phyloP scores from a whole-genome alignment of 2,329 filamentous ascomycete genomes.

The Magnaporthales sp. region DNA sequence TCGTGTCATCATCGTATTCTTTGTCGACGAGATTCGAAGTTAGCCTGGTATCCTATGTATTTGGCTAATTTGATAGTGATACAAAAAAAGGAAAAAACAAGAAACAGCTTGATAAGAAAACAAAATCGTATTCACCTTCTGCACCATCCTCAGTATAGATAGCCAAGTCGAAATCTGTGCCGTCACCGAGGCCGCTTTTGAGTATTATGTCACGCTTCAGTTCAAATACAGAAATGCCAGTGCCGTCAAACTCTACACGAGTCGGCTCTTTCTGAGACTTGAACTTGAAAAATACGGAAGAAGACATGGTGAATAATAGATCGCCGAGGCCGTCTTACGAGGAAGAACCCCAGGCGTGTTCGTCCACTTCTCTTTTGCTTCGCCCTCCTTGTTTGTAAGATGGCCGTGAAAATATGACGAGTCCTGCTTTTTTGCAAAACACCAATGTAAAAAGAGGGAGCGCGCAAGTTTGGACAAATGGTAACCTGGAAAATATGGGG shows the following conservation, averaged over 20 bases:
- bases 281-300: constrained; percentile 99
- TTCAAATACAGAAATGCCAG: constrained; percentile 96
- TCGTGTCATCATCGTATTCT: constrained; percentile 98
- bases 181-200: constrained; percentile 87
- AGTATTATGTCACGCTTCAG: constrained; percentile 97
- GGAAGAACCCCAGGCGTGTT: not conserved
- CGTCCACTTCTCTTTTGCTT: not conserved
- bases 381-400: not conserved
- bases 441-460: not conserved
- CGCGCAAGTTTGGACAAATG: not conserved
- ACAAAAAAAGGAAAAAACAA: not conserved
- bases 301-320: constrained; percentile 59
- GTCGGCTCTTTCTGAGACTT: constrained; percentile 96
- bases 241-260: constrained; percentile 93
- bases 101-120: constrained; percentile 8
- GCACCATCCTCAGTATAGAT: constrained; percentile 89
- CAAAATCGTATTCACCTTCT: constrained; percentile 58
- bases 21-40: constrained; percentile 12
- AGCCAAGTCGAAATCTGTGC: constrained; percentile 89
- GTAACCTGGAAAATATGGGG: not conserved
- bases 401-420: not conserved
- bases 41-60: constrained; percentile 14
- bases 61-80: not conserved
- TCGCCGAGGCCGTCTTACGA: constrained; percentile 6
- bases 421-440: not conserved